Evolutionary conservation across 2,329 filamentous ascomycete species (phyloP), one percentile per base, ranked within the genome.

Genomic region (Colletotrichum sp.): DNA sequence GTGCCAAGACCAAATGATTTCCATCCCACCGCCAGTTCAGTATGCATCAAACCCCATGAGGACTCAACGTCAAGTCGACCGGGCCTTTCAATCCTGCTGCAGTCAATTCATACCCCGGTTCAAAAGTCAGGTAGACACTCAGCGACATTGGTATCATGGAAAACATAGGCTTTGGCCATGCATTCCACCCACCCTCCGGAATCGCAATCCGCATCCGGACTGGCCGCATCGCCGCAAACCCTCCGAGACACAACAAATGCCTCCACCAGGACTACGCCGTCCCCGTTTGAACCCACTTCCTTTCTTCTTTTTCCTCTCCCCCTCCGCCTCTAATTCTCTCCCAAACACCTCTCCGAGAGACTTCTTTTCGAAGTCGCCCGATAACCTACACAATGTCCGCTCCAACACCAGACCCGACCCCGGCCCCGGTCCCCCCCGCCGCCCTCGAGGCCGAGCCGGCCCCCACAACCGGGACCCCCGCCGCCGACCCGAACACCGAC

Each of bases 371-470:
- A 8, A 63, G 16, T n/a, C 30, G n/a, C 9, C 22, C 16, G 7
- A 18, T 7, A 63, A 34, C 5, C 3, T n/a, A 44, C 18, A 44
- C 34, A 8, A 64, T 64, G 60, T 36, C 30, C 9, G 5, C 60
- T 0, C 32, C 60, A 39, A 13, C 30, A 36, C 30, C 60, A 15
- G n/a, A 24, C 32, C 60, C 16, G 10, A 13, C 60, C 30, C 60
- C 60, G 13, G 60, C 60, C 13, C 39, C 39, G 39, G 39, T 48
- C 1, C 39, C 39, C 18, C 39, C 39, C 39, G 39, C 39, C 9
- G 60, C 16, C 60, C 34, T 64, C 60, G 60, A 64, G 22, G 60
- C 60, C 60, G 67, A 69, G 2, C 32, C 60, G 64, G 44, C 59
- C 26, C 26, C 59, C 10, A 18, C 18, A 22, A 30, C 28, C 26